These are phyloP conservation scores for Aspergillus baeticus DNA, from an alignment of 495 filamentous ascomycete species.

Conservation along the genomic window DNA sequence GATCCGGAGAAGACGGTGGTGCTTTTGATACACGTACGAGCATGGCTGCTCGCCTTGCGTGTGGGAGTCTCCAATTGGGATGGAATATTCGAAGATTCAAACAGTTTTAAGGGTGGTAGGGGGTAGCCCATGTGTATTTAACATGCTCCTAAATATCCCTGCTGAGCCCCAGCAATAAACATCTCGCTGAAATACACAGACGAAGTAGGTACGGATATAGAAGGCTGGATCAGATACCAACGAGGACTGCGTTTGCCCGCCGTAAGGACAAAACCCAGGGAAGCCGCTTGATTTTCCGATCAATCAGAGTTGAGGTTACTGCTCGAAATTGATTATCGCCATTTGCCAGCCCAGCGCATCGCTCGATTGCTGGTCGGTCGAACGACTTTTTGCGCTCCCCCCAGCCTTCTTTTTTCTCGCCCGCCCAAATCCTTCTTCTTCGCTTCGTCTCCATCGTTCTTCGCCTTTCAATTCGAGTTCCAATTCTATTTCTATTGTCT, in stretches of 20 bases:
- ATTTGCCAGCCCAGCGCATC: constrained; percentile 5
- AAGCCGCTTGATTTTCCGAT: background rate
- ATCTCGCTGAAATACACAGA: background rate
- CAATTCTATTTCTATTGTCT: constrained; percentile 6
- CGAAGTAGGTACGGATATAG: too few relatives aligned
- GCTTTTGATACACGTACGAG: constrained; percentile 12
- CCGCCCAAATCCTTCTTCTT: constrained; percentile 16
- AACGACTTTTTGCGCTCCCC: constrained; percentile 15
- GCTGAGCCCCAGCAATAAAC: background rate
- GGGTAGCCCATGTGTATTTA: too few relatives aligned
- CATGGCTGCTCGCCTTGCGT: constrained; percentile 12
- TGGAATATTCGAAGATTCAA: background rate
- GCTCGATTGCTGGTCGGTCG: constrained; percentile 12
- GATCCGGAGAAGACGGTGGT: background rate
- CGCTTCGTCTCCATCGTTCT: constrained; percentile 6
- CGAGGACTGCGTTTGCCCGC: constrained; percentile 5
- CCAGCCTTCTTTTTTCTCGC: constrained; percentile 20
- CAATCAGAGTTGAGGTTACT: constrained; percentile 6
- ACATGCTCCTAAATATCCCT: too few relatives aligned
- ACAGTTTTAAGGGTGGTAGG: too few relatives aligned
- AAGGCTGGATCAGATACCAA: constrained; percentile 12
- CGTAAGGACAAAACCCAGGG: background rate
- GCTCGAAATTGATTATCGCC: constrained; percentile 7
- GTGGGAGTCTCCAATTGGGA: constrained; percentile 8
- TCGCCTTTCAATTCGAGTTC: background rate